Percentiles rank a stretch among this genome's conserved stretches.
Evolutionary conservation across 305 asterid species (phyloP).

Genomic region (Nicotiana rustica): DNA sequence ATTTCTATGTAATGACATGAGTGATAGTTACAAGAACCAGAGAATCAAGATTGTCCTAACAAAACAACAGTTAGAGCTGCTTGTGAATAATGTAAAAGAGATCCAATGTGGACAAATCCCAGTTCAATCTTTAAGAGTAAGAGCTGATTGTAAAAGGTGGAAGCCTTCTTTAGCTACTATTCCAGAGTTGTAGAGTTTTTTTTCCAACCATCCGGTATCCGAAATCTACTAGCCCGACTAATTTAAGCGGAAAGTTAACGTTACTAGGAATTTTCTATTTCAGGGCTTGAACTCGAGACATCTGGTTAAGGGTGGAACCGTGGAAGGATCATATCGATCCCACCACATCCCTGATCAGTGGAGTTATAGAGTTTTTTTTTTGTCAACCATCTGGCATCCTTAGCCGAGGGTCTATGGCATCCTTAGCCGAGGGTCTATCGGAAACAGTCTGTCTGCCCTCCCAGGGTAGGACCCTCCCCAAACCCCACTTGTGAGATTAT

Average conservation of each 20-base stretch:
- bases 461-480: too few species aligned
- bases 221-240: background rate
- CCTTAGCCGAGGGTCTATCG: too few species aligned
- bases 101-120: slow-evolving; percentile 35
- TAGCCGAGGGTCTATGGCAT: too few species aligned
- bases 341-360: background rate
- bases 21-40: slow-evolving; percentile 30
- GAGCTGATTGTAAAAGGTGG: slow-evolving; percentile 26
- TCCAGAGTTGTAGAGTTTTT: slow-evolving; percentile 48
- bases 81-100: slow-evolving; percentile 32
- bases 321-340: background rate
- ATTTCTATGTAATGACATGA: slow-evolving; percentile 15
- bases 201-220: background rate
- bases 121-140: slow-evolving; percentile 20
- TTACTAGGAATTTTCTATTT: background rate
- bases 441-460: too few species aligned
- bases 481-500: too few species aligned
- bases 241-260: background rate
- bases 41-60: slow-evolving; percentile 38
- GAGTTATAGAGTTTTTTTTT: background rate
- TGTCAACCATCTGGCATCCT: too few species aligned
- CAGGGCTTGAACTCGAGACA: fast-evolving
- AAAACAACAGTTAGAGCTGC: slow-evolving; percentile 36
- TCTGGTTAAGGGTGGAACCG: background rate
- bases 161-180: slow-evolving; percentile 37